A percentile compares a stretch with the other conserved stretches of the same genome.
Conservation (phyloP, 108 stramenopile species). For the Conticribra weissflogii region DNA sequence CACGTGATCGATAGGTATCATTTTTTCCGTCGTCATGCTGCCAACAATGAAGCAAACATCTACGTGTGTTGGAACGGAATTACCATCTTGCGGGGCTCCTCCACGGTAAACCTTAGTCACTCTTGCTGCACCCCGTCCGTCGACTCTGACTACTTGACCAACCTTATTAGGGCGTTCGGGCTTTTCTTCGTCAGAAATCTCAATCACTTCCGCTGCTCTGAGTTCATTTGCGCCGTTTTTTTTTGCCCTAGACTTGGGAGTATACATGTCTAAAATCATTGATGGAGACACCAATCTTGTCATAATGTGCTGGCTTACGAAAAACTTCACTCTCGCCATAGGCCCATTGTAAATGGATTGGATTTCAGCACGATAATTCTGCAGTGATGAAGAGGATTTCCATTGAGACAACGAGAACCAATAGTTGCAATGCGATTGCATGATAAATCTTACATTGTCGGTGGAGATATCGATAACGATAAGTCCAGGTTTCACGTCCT, state of each 20-base stretch:
- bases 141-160: conserved; percentile 12
- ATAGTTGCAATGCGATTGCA: background rate
- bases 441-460: conserved; percentile 30
- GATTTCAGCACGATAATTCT: conserved; percentile 46
- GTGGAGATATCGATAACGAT: conserved; percentile 52
- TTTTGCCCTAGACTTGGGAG: conserved; percentile 16
- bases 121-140: conserved; percentile 28
- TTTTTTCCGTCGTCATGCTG: conserved; percentile 12
- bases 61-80: conserved; percentile 23
- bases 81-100: background rate
- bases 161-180: conserved; percentile 4
- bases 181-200: background rate
- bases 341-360: conserved; percentile 28
- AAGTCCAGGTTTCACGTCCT: conserved; percentile 52
- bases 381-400: background rate
- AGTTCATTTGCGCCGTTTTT: background rate
- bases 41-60: conserved; percentile 39
- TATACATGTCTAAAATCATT: conserved; percentile 48
- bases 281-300: conserved; percentile 40
- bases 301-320: conserved; percentile 51
- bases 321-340: conserved; percentile 42
- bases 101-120: conserved; percentile 18
- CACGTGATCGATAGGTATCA: conserved; percentile 34
- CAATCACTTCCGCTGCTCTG: background rate
- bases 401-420: background rate